phyloP scores from a whole-genome alignment of 345 rosid genomes.

The Anastatica hierochuntica region DNA sequence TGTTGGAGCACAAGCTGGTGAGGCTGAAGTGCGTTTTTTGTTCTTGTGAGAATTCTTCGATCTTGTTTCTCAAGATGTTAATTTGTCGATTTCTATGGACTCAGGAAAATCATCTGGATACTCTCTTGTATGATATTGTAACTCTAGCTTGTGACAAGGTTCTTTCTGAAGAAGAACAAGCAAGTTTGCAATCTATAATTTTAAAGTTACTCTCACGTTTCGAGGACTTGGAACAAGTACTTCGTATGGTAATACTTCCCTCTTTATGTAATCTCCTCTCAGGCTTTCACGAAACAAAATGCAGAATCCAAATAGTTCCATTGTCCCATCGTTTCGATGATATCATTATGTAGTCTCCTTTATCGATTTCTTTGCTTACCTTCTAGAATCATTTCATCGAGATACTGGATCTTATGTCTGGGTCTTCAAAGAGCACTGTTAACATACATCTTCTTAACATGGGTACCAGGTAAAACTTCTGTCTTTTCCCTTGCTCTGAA shows the following conservation, averaged over 20 bases:
- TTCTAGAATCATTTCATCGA: slow-evolving; percentile 69
- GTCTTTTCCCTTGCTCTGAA: not conserved
- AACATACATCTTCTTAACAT: slow-evolving; percentile 58
- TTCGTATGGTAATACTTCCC: slow-evolving; percentile 48
- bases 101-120: slow-evolving; percentile 52
- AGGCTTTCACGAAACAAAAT: not conserved
- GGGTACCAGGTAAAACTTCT: slow-evolving; percentile 53
- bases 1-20: slow-evolving; percentile 74
- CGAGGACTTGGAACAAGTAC: slow-evolving; percentile 48
- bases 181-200: slow-evolving; percentile 64
- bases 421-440: slow-evolving; percentile 45
- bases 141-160: slow-evolving; percentile 36
- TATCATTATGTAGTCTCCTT: not conserved
- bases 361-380: slow-evolving; percentile 4
- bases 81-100: not conserved
- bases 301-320: not conserved
- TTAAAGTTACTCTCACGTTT: slow-evolving; percentile 65
- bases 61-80: slow-evolving; percentile 3
- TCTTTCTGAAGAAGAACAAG: slow-evolving; percentile 58
- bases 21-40: slow-evolving; percentile 12
- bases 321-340: not conserved
- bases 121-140: slow-evolving; percentile 49
- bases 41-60: slow-evolving; percentile 1
- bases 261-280: not conserved
- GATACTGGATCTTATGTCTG: slow-evolving; percentile 67